These are phyloP conservation scores for Penicillium parvum DNA, from an alignment of 495 filamentous ascomycete species.

Conservation along the genomic window DNA sequence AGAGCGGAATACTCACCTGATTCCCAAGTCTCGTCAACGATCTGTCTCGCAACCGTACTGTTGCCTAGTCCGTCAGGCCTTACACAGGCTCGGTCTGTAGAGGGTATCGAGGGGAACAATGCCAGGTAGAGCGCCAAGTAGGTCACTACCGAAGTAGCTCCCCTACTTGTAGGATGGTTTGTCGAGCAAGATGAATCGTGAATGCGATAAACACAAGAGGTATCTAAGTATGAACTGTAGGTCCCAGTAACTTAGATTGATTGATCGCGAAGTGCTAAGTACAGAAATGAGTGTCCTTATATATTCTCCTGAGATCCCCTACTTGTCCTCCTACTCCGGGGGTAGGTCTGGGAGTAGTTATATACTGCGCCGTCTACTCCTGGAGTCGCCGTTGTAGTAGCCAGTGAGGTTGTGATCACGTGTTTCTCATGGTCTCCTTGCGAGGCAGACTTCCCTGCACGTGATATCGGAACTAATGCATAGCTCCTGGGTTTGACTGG, in stretches of 20 bases:
- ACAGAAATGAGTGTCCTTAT: constrained; percentile 1
- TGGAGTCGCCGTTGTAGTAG: no score
- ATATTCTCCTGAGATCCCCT: constrained; percentile 4
- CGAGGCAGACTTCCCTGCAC: no score
- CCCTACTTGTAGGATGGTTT: constrained; percentile 1
- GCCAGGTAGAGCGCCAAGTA: constrained; percentile 4
- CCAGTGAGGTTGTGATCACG: no score
- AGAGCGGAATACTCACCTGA: constrained; percentile 1
- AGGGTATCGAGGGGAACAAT: constrained; percentile 3
- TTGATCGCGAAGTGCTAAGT: constrained; percentile 1
- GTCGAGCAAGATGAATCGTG: constrained; percentile 1
- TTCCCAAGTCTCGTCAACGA: constrained; percentile 2
- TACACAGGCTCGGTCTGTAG: constrained; percentile 1
- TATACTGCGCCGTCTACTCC: no score
- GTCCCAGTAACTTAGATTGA: constrained; percentile 3
- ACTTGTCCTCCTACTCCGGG: no score
- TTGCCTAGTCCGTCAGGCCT: neutral
- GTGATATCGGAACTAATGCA: no score
- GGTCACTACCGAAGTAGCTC: constrained; percentile 3
- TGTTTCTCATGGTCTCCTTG: no score
- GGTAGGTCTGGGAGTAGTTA: no score
- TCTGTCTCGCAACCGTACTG: constrained; percentile 3
- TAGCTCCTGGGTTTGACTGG: no score
- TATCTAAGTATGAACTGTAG: constrained; percentile 1
- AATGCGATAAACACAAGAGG: neutral